phyloP scores from a whole-genome alignment of 129 eudicot genomes.

The Deinandra increscens region DNA sequence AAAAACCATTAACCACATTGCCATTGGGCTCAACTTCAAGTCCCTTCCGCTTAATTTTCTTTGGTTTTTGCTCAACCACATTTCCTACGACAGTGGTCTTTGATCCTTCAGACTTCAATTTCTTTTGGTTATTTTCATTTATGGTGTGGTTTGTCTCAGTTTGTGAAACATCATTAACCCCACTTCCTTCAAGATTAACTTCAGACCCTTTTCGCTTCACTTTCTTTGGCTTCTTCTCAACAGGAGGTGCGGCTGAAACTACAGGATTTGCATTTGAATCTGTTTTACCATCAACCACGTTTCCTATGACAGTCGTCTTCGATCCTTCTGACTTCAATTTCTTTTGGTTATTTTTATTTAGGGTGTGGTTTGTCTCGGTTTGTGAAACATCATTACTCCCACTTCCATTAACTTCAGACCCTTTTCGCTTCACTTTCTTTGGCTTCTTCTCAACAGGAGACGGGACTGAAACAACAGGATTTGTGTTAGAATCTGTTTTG shows the following conservation, averaged over 20 bases:
- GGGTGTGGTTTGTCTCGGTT: slow-evolving; percentile 6
- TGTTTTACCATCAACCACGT: not conserved
- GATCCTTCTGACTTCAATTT: slow-evolving; percentile 31
- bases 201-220: slow-evolving; percentile 28
- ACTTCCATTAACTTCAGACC: slow-evolving; percentile 11
- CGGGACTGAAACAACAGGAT: slow-evolving; percentile 22
- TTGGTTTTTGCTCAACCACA: not conserved
- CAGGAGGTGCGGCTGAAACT: slow-evolving; percentile 18
- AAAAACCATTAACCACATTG: slow-evolving; percentile 8
- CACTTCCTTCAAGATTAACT: slow-evolving; percentile 18
- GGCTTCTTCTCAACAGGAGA: slow-evolving; percentile 27
- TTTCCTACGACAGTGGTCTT: slow-evolving; percentile 21
- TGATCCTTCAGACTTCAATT: slow-evolving; percentile 29
- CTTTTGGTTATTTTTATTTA: slow-evolving; percentile 26
- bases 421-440: slow-evolving; percentile 37
- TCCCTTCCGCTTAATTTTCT: not conserved
- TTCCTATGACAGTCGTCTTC: slow-evolving; percentile 22
- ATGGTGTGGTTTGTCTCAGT: slow-evolving; percentile 7
- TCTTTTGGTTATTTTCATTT: slow-evolving; percentile 29
- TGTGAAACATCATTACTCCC: slow-evolving; percentile 7
- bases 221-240: slow-evolving; percentile 34
- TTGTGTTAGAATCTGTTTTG: slow-evolving; percentile 31
- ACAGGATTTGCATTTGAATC: slow-evolving; percentile 32
- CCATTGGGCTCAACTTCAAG: not conserved
- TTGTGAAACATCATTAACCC: slow-evolving; percentile 1